Evolutionary conservation across 345 rosid species (phyloP).

Genomic region (Aquilaria malaccensis): DNA sequence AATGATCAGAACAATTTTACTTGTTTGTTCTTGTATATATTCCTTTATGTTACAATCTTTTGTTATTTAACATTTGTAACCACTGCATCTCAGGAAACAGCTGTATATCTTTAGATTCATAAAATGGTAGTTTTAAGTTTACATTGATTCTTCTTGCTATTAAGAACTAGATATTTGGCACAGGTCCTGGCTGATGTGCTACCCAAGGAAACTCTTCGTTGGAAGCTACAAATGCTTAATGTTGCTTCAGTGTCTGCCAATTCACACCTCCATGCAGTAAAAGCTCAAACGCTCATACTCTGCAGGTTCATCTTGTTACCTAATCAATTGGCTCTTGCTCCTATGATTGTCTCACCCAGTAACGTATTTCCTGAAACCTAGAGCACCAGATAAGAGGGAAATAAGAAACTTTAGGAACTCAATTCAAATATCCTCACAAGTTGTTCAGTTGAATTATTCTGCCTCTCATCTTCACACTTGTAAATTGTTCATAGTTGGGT

Average conservation of each 20-base stretch:
- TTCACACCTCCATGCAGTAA: constrained; percentile 41
- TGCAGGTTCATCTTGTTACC: constrained; percentile 31
- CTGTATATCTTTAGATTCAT: too few relatives aligned
- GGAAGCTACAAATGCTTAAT: constrained; percentile 68
- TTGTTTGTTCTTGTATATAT: constrained; percentile 1
- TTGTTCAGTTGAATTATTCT: too few relatives aligned
- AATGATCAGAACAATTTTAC: not conserved
- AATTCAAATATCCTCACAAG: too few relatives aligned
- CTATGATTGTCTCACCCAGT: too few relatives aligned
- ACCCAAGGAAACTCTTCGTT: constrained; percentile 59
- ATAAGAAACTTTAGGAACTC: too few relatives aligned
- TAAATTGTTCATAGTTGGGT: too few relatives aligned
- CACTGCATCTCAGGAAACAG: too few relatives aligned
- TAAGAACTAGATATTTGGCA: not conserved
- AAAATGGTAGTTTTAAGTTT: not conserved
- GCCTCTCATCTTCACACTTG: too few relatives aligned
- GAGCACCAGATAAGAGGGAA: not conserved
- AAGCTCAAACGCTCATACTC: constrained; percentile 57
- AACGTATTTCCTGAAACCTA: not conserved
- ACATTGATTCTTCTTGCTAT: too few relatives aligned
- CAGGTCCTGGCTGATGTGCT: constrained; percentile 55
- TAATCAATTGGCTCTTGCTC: too few relatives aligned
- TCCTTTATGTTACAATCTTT: not conserved
- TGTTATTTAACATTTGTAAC: not conserved
- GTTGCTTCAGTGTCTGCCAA: constrained; percentile 52